phyloP scores from a whole-genome alignment of 2,329 filamentous ascomycete genomes.

The Teratosphaeria nubilosa region DNA sequence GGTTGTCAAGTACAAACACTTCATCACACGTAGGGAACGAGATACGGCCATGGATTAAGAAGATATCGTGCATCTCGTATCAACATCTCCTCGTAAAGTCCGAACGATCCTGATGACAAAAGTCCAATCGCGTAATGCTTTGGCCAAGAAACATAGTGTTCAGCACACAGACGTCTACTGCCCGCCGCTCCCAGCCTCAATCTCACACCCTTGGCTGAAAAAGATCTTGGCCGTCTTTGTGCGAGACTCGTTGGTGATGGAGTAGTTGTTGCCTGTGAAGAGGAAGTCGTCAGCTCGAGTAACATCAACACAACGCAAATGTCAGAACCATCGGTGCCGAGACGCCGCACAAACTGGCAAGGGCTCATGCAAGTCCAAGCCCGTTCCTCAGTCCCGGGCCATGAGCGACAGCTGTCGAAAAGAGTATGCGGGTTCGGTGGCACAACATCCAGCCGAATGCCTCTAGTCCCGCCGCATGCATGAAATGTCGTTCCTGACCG shows the following conservation, averaged over 20 bases:
- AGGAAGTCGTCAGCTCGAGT: not conserved
- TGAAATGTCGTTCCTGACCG: not conserved
- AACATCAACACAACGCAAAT: not conserved
- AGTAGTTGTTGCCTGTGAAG: slow-evolving; percentile 75
- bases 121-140: not conserved
- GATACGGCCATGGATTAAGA: not conserved
- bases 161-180: not conserved
- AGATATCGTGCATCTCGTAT: not conserved
- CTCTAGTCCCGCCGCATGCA: not conserved
- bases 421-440: not conserved
- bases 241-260: slow-evolving; percentile 68
- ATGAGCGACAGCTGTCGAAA: not conserved
- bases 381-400: not conserved
- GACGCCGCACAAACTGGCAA: not conserved
- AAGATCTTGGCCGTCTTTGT: slow-evolving; percentile 66
- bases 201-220: slow-evolving; percentile 79
- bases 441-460: not conserved
- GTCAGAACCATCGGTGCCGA: not conserved
- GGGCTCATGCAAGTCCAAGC: not conserved
- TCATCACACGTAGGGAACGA: not conserved
- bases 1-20: too few relatives aligned
- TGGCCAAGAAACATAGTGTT: not conserved
- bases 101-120: not conserved
- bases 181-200: slow-evolving; percentile 3
- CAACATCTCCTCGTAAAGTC: not conserved